Evolutionary conservation across 2,329 filamentous ascomycete species (phyloP).

Genomic region (Monosporascus sp.): DNA sequence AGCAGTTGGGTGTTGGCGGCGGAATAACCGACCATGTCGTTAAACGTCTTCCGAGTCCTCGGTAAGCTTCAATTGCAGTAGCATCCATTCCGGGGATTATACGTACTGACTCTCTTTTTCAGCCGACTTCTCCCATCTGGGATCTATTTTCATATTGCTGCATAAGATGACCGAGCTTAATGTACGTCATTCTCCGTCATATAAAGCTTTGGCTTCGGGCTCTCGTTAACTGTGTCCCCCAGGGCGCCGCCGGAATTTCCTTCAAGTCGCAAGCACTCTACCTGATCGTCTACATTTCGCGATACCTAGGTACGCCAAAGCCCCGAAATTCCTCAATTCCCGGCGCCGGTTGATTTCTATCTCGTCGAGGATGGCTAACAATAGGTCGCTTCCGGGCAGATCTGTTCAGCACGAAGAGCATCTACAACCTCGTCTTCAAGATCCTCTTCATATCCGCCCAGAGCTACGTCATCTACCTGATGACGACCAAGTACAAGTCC

Average conservation of each 20-base stretch:
- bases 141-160: slow-evolving; percentile 88
- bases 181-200: slow-evolving; percentile 45
- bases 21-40: slow-evolving; percentile 33
- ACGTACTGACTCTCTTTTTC: slow-evolving; percentile 11
- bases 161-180: slow-evolving; percentile 95
- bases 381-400: slow-evolving; percentile 44
- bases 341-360: background rate
- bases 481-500: slow-evolving; percentile 95
- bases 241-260: slow-evolving; percentile 96
- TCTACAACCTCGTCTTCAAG: slow-evolving; percentile 95
- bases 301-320: slow-evolving; percentile 68
- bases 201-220: background rate
- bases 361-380: background rate
- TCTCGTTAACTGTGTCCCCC: slow-evolving; percentile 5
- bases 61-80: slow-evolving; percentile 32
- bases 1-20: background rate
- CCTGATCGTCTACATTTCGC: slow-evolving; percentile 85
- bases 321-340: background rate
- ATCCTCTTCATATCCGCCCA: slow-evolving; percentile 88
- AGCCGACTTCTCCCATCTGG: slow-evolving; percentile 94
- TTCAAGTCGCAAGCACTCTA: slow-evolving; percentile 98
- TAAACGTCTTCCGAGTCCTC: slow-evolving; percentile 55
- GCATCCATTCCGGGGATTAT: background rate
- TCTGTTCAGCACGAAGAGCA: slow-evolving; percentile 75
- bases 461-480: slow-evolving; percentile 93